Conservation (phyloP, 345 rosid genomes). For the Eucalyptus paniculata region DNA sequence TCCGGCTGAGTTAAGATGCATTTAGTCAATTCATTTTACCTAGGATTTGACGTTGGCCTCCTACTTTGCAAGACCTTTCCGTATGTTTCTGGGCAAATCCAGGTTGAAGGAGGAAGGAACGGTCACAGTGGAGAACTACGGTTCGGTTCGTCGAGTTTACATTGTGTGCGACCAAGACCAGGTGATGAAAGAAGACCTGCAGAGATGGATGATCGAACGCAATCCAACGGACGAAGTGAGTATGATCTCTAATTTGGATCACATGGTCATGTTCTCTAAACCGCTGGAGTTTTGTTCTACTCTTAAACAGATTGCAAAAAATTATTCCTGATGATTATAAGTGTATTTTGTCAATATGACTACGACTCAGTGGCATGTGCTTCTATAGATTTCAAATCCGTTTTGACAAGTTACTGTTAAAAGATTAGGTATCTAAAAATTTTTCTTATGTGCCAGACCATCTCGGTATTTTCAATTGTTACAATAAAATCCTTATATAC, state of each 20-base stretch:
- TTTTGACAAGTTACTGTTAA: neutral
- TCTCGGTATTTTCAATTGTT: neutral
- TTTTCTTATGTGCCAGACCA: neutral
- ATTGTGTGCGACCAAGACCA: conserved; percentile 14
- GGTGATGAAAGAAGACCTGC: neutral
- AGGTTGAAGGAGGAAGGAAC: neutral
- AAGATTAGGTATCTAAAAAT: neutral
- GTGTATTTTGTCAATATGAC: too few species aligned
- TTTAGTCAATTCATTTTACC: neutral
- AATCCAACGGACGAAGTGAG: conserved; percentile 9
- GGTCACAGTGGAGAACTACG: conserved; percentile 4
- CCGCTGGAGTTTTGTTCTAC: conserved; percentile 7
- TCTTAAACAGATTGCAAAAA: conserved; percentile 9
- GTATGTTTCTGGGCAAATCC: neutral
- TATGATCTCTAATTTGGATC: conserved; percentile 15
- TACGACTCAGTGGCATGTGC: neutral
- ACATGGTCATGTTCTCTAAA: conserved; percentile 26
- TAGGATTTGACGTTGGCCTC: conserved; percentile 25
- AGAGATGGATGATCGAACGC: conserved; percentile 21
- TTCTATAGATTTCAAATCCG: neutral
- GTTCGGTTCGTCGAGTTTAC: conserved; percentile 5
- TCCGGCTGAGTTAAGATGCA: neutral
- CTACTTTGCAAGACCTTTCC: conserved; percentile 4
- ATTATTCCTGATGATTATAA: neutral
- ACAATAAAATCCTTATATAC: neutral